Percentiles rank a stretch among this genome's conserved stretches.
phyloP scores from a whole-genome alignment of 495 filamentous ascomycete genomes.

The Talaromyces proteolyticus region DNA sequence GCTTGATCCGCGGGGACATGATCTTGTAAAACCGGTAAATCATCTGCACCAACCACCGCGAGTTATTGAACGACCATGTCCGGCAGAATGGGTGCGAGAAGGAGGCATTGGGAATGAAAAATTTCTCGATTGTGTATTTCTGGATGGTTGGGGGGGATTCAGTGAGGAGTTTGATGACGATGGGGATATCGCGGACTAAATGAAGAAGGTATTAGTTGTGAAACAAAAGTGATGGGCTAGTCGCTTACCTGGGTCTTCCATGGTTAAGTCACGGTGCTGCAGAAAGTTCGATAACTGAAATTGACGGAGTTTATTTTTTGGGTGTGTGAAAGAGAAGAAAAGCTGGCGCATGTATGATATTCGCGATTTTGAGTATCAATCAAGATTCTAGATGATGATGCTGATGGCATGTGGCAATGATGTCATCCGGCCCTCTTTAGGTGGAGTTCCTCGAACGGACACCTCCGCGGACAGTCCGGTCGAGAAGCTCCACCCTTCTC shows the following conservation, averaged over 20 bases:
- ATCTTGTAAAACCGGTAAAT: constrained; percentile 88
- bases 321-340: neutral
- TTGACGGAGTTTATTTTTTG: neutral
- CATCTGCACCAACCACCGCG: constrained; percentile 55
- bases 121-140: constrained; percentile 53
- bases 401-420: neutral
- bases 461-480: neutral
- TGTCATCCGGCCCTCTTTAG: no score
- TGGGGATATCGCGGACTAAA: constrained; percentile 47
- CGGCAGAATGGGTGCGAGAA: constrained; percentile 81
- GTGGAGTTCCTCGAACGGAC: neutral
- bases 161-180: constrained; percentile 60
- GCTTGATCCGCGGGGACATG: constrained; percentile 64
- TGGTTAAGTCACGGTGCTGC: constrained; percentile 1
- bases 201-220: neutral
- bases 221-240: neutral
- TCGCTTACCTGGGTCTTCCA: constrained; percentile 36
- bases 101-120: constrained; percentile 62
- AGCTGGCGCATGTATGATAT: neutral
- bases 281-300: neutral
- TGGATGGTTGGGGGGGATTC: constrained; percentile 60
- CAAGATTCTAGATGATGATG: neutral
- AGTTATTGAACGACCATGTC: constrained; percentile 50
- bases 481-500: no score
- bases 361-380: neutral